These are phyloP conservation scores for Spizellomyces sp. DNA, from an alignment of 192 early-diverging fungal genomes.

Conservation along the genomic window DNA sequence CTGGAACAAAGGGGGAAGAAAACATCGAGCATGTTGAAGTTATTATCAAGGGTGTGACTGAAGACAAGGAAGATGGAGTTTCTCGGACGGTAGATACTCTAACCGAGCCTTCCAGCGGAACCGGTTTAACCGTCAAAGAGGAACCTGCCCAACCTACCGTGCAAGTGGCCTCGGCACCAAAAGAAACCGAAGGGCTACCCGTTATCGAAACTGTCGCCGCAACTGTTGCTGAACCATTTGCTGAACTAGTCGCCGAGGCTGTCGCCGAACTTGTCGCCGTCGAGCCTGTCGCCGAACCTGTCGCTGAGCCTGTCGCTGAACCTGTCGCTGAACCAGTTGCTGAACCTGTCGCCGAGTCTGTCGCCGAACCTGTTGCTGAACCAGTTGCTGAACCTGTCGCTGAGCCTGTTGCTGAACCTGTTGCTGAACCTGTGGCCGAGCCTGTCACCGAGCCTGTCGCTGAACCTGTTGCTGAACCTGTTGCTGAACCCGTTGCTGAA, in stretches of 20 bases:
- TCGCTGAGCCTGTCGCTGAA: not conserved
- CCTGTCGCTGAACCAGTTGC: not conserved
- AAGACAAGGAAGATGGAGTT: not conserved
- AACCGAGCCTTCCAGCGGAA: not conserved
- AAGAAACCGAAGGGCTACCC: not conserved
- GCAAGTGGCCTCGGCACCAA: not conserved
- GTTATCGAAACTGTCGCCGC: not conserved
- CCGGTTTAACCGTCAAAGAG: not conserved
- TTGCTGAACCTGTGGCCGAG: not conserved
- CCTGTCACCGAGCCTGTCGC: not conserved
- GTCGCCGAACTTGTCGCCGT: not conserved
- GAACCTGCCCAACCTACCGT: not conserved
- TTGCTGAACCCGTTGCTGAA: not conserved
- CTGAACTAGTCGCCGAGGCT: not conserved
- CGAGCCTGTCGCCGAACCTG: not conserved
- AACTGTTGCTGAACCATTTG: not conserved
- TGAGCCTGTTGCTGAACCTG: not conserved
- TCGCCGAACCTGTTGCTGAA: not conserved
- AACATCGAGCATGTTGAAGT: not conserved
- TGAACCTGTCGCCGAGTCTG: not conserved
- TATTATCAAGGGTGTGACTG: not conserved
- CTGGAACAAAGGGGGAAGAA: not conserved
- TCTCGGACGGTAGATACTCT: not conserved
- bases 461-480: not conserved
- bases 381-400: not conserved